Evolutionary conservation across 129 eudicot genomes (phyloP).

Genomic region (Calendula officinalis): DNA sequence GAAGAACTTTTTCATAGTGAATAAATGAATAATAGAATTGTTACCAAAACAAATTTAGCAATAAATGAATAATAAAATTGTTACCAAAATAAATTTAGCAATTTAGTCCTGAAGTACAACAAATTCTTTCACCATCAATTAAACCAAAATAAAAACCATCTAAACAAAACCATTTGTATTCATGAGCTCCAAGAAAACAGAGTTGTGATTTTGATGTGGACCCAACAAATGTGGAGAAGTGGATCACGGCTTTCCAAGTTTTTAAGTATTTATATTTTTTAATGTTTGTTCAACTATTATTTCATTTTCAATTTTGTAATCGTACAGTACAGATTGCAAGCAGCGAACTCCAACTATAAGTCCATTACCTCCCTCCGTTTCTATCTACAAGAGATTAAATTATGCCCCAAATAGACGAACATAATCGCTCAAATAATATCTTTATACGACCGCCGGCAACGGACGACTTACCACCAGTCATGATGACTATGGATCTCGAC

Average conservation of each 20-base stretch:
- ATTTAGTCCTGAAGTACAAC: too few relatives aligned
- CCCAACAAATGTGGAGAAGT: conserved; percentile 33
- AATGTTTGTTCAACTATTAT: not conserved
- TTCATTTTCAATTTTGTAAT: not conserved
- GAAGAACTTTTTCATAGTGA: too few relatives aligned
- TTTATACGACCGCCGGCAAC: conserved; percentile 2
- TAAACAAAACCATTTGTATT: too few relatives aligned
- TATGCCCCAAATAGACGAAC: conserved; percentile 24
- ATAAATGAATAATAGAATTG: too few relatives aligned
- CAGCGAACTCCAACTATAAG: conserved; percentile 8
- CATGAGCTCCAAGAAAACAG: not conserved
- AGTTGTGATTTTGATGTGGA: conserved; percentile 19
- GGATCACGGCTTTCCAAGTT: conserved; percentile 28
- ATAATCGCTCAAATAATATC: conserved; percentile 5
- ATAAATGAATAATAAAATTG: too few relatives aligned
- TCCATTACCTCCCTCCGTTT: not conserved
- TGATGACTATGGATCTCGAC: conserved; percentile 69
- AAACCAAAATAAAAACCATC: too few relatives aligned
- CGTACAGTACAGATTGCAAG: conserved; percentile 13
- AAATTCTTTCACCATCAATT: too few relatives aligned
- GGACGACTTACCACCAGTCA: conserved; percentile 13
- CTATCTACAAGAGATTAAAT: not conserved
- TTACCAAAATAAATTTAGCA: too few relatives aligned
- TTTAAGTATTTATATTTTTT: conserved; percentile 13
- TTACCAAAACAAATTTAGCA: too few relatives aligned